Evolutionary conservation across 2,329 filamentous ascomycete species (phyloP).

Genomic region (Epichloe sibirici): DNA sequence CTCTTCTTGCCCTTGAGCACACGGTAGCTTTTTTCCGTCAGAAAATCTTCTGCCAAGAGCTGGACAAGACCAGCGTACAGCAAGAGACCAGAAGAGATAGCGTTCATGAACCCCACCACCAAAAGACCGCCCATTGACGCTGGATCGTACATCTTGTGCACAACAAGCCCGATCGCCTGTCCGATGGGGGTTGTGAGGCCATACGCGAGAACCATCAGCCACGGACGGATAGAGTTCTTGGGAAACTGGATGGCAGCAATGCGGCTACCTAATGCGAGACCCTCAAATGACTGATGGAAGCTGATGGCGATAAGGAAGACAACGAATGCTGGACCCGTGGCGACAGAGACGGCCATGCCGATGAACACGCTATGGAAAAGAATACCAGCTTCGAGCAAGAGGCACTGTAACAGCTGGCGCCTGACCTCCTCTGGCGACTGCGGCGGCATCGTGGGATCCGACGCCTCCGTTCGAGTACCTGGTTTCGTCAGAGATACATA

Average conservation of each 20-base stretch:
- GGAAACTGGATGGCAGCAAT: constrained; percentile 78
- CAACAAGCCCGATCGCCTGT: constrained; percentile 66
- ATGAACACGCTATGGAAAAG: constrained; percentile 80
- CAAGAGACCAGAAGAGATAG: constrained; percentile 67
- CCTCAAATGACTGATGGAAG: constrained; percentile 84
- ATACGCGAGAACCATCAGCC: constrained; percentile 70
- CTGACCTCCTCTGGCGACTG: constrained; percentile 44
- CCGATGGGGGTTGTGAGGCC: constrained; percentile 69
- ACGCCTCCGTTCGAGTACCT: constrained; percentile 1
- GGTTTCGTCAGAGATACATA: constrained; percentile 22
- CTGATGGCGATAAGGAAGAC: constrained; percentile 71
- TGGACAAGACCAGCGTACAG: constrained; percentile 78
- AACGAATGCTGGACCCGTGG: constrained; percentile 66
- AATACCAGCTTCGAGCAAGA: constrained; percentile 72
- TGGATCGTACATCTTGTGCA: constrained; percentile 73
- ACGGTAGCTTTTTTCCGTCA: constrained; percentile 63
- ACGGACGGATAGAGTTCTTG: constrained; percentile 60
- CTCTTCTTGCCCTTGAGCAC: constrained; percentile 49
- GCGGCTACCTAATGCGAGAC: constrained; percentile 70
- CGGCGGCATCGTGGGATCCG: constrained; percentile 12
- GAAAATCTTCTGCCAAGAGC: constrained; percentile 72
- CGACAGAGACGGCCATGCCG: constrained; percentile 74
- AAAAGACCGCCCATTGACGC: constrained; percentile 56
- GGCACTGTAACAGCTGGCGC: constrained; percentile 60
- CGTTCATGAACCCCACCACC: constrained; percentile 81